These are phyloP conservation scores for Botrytis elliptica DNA, from an alignment of 2,329 filamentous ascomycete species.

Conservation along the genomic window DNA sequence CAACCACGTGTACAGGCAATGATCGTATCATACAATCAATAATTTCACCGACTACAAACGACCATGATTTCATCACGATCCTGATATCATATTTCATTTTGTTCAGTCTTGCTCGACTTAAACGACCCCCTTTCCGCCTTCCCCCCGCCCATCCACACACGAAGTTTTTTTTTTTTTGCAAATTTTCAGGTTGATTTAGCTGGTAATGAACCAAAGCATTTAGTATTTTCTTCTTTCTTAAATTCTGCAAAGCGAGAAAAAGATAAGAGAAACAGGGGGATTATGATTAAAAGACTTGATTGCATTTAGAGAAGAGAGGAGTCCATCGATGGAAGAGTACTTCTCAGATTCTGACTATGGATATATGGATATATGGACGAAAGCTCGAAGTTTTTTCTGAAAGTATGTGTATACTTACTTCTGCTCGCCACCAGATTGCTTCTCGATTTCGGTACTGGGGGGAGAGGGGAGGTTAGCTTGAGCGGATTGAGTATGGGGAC, in stretches of 20 bases:
- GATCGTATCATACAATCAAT: not conserved
- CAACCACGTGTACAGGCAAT: not conserved
- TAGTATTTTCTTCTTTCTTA: slow-evolving; percentile 6
- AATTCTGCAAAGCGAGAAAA: not conserved
- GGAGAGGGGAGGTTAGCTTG: slow-evolving; percentile 24
- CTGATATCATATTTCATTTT: not conserved
- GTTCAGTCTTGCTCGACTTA: not conserved
- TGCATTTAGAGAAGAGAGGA: not conserved
- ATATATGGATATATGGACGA: not conserved
- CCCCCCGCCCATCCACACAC: not conserved
- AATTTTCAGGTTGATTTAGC: slow-evolving; percentile 11
- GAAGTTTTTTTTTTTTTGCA: not conserved
- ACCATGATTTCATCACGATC: slow-evolving; percentile 5
- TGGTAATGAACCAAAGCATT: slow-evolving; percentile 12
- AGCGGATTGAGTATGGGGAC: not conserved
- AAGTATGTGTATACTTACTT: slow-evolving; percentile 35
- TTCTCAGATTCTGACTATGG: slow-evolving; percentile 12
- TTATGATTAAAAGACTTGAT: not conserved
- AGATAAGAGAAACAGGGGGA: not conserved
- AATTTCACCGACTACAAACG: not conserved
- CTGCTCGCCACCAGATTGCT: slow-evolving; percentile 51
- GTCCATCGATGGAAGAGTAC: not conserved
- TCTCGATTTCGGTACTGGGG: slow-evolving; percentile 72
- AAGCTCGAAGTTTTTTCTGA: not conserved
- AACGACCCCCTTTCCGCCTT: not conserved